Conservation (phyloP, 495 filamentous ascomycete genomes). For the Copromyces sp. region DNA sequence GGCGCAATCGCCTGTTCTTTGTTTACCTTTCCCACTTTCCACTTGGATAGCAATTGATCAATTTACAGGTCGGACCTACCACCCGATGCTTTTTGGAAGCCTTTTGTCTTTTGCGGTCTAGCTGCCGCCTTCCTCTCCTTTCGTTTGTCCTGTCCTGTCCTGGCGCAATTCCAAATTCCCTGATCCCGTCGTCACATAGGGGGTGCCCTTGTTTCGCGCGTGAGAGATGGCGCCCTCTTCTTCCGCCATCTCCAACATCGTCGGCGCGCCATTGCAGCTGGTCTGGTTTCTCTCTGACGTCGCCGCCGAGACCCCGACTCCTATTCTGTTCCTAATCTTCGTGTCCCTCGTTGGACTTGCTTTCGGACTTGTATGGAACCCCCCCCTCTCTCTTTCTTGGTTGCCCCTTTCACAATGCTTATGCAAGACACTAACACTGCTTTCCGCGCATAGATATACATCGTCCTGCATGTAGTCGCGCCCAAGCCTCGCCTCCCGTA, state of each 20-base stretch:
- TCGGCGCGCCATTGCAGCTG: constrained; percentile 14
- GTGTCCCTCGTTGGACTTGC: constrained; percentile 17
- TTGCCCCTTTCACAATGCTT: not conserved
- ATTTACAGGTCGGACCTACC: not conserved
- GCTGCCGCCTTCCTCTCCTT: not conserved
- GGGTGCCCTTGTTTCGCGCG: not conserved
- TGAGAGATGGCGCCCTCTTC: constrained; percentile 4
- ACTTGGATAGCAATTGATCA: not conserved
- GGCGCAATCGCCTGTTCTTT: not conserved
- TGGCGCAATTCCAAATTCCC: not conserved
- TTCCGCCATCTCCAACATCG: not conserved
- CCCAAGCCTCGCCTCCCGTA: constrained; percentile 66
- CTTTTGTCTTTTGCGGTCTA: not conserved
- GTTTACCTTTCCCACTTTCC: not conserved
- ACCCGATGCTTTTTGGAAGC: not conserved
- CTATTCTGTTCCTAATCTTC: constrained; percentile 19
- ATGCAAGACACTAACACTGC: not conserved
- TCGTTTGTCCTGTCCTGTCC: not conserved
- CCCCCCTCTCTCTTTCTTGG: not conserved
- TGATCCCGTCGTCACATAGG: not conserved
- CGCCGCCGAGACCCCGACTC: constrained; percentile 20
- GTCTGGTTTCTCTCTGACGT: constrained; percentile 17
- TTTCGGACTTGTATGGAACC: constrained; percentile 19
- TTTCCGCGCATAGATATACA: constrained; percentile 39
- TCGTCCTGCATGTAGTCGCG: constrained; percentile 61